Percentiles rank a stretch among this genome's conserved stretches.
phyloP scores from a whole-genome alignment of 225 moss, liverwort and hornwort species.

The Thuidium tamariscinum region DNA sequence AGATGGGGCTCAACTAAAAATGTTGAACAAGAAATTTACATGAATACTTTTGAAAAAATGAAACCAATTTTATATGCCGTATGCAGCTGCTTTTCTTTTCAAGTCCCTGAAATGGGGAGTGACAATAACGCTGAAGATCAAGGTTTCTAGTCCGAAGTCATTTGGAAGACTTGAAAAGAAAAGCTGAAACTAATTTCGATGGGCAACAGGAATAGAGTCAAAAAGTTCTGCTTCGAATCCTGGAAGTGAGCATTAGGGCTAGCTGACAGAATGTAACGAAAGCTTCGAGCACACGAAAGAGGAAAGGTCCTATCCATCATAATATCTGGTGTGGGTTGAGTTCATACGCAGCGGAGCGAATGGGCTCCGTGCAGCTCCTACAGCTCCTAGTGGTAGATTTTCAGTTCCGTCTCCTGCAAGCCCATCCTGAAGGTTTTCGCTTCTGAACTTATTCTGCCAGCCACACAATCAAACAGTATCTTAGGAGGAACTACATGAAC shows the following conservation, averaged over 20 bases:
- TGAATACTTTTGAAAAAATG: too few relatives aligned
- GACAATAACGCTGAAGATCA: background rate
- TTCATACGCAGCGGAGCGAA: background rate
- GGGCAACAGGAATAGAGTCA: background rate
- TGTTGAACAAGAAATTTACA: background rate
- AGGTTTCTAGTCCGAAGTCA: background rate
- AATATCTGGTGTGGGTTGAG: background rate
- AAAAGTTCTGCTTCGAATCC: background rate
- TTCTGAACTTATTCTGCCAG: background rate
- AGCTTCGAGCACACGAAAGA: background rate
- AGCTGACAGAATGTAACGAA: too few relatives aligned
- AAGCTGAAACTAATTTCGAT: background rate
- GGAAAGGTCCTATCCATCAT: background rate
- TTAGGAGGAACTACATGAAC: background rate
- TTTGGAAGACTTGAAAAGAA: background rate
- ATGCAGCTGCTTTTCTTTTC: background rate
- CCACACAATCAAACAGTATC: background rate
- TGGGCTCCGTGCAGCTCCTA: background rate
- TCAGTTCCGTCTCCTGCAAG: background rate
- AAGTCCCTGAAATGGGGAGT: background rate
- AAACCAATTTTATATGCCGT: background rate
- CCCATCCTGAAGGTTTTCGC: background rate
- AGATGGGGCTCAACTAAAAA: background rate
- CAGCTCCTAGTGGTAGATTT: background rate
- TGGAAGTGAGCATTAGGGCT: background rate